These are phyloP conservation scores for Stephania yunnanensis DNA, from an alignment of 164 flowering plant genomes.

Conservation along the genomic window DNA sequence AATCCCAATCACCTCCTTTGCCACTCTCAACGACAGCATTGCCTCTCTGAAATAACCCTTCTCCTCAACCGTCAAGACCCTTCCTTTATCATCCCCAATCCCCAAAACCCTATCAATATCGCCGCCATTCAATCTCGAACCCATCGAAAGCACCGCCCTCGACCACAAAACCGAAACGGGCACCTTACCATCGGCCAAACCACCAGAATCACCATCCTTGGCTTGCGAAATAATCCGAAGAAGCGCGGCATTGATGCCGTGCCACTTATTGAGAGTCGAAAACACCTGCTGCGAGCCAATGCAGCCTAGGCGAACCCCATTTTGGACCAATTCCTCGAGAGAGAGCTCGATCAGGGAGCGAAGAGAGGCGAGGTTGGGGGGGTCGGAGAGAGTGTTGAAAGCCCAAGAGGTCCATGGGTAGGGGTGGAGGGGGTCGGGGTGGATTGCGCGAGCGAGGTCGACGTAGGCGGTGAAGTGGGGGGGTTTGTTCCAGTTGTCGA, in stretches of 20 bases:
- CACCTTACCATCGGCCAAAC: conserved; percentile 14
- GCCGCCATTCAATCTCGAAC: conserved; percentile 33
- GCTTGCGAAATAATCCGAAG: conserved; percentile 28
- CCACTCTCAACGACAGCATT: conserved; percentile 54
- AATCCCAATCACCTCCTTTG: conserved; percentile 72
- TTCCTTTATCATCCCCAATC: conserved; percentile 24
- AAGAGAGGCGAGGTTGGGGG: conserved; percentile 42
- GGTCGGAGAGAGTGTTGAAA: conserved; percentile 31
- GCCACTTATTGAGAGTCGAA: conserved; percentile 71
- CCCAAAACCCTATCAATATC: conserved; percentile 47
- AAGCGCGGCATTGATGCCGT: conserved; percentile 53
- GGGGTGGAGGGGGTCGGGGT: conserved; percentile 36
- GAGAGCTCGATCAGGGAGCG: conserved; percentile 50
- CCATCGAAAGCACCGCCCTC: conserved; percentile 53
- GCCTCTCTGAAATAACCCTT: conserved; percentile 60
- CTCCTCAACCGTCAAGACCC: conserved; percentile 45
- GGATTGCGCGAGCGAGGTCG: conserved; percentile 56
- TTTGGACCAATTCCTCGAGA: conserved; percentile 63
- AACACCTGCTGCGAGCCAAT: conserved; percentile 66
- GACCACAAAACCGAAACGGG: conserved; percentile 61
- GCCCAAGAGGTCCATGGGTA: conserved; percentile 71
- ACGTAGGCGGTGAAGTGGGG: conserved; percentile 81
- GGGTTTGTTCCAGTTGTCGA: conserved; percentile 71
- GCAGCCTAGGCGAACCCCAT: conserved; percentile 56
- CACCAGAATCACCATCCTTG: neutral